Percentiles rank a stretch among this genome's conserved stretches.
phyloP scores from a whole-genome alignment of 768 basidiomycete genomes.

The Melanogaster broomeanus region DNA sequence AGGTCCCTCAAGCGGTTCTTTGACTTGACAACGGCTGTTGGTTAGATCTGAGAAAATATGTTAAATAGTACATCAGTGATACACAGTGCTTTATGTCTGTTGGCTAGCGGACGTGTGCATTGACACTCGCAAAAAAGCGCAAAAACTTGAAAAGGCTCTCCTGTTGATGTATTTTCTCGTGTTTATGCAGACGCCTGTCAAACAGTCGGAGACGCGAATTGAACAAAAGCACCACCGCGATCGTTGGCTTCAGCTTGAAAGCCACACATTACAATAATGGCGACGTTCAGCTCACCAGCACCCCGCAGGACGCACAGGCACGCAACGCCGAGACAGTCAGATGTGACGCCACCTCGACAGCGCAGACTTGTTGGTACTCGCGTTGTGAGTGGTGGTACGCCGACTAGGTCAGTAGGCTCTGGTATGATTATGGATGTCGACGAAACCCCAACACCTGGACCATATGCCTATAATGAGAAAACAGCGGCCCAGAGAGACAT shows the following conservation, averaged over 20 bases:
- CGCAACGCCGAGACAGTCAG: conserved; percentile 25
- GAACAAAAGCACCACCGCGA: no score
- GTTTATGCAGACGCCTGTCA: no score
- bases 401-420: conserved; percentile 40
- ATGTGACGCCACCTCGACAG: conserved; percentile 27
- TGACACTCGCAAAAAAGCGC: no score
- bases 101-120: no score
- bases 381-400: conserved; percentile 15
- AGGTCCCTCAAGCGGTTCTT: no score
- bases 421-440: conserved; percentile 79
- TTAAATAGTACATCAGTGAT: no score
- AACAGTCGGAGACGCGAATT: no score
- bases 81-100: no score
- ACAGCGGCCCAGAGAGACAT: conserved; percentile 30
- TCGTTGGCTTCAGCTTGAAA: no score
- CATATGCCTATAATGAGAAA: conserved; percentile 41
- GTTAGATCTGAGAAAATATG: no score
- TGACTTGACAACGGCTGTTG: no score
- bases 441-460: conserved; percentile 44
- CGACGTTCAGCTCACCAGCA: conserved; percentile 62
- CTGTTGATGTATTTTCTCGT: conserved; percentile 6
- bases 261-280: conserved; percentile 19
- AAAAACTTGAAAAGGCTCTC: no score
- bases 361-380: conserved; percentile 28
- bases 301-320: conserved; percentile 51